Evolutionary conservation across 2,329 filamentous ascomycete genomes (phyloP), one percentile per base, ranked within the genome.

Genomic region (Mycogone perniciosa): DNA sequence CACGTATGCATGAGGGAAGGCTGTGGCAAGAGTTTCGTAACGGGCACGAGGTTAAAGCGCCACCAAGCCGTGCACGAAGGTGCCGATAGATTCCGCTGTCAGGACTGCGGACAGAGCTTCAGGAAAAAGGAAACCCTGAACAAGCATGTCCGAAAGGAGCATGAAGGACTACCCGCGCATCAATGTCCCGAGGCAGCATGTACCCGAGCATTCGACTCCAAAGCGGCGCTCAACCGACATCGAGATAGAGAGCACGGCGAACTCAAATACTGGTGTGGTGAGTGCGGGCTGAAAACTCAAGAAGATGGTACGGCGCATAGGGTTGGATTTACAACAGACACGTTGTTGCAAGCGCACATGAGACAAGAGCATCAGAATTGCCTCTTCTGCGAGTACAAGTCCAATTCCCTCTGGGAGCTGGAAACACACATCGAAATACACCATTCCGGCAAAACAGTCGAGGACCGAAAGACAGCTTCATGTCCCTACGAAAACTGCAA

Each of bases 51-150:
- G 42, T 77, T 96, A 13, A 81, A 85, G 53, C 79, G 88, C 35
- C 91, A 96, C 64, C 74, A 85, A 45, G 80, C 83, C n/a, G 82
- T 87, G 2, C 91, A 96, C 65, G 68, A 70, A 46, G 86, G 85
- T 48, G 81, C 85, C 58, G 85, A 93, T 63, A 79, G 86, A 48
- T 90, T 86, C 61, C 76, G 80, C 51, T 96, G 90, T 63, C 82
- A 78, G 26, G 84, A 81, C 33, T 96, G 90, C 68, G 78, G 80
- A 13, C 80, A 89, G 68, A 82, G 81, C 20, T 97, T 96, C 67
- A 81, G 92, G 54, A 96, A 96, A 68, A 86, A 89, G 64, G 84
- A 89, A 57, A 95, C 90, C 0, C 76, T 96, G 11, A 83, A 91
- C 64, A 84, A 87, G 46, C 92, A 97, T 64, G 80, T 96, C 56